Evolutionary conservation across 1,284 basidiomycete species (phyloP), one percentile per base, ranked within the genome.

Genomic region (Cryptococcus floricola): DNA sequence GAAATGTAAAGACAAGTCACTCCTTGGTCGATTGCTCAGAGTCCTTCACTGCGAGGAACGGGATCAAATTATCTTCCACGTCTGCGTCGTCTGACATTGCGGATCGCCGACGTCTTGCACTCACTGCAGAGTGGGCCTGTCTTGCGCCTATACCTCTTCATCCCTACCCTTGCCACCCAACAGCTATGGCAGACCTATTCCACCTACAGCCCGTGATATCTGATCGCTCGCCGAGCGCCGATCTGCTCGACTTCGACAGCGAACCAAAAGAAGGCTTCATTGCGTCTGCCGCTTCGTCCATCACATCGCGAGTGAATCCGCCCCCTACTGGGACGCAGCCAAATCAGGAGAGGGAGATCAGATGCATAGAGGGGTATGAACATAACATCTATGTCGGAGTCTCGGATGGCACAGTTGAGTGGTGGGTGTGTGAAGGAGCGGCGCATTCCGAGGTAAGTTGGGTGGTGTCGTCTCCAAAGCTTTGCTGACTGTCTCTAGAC

Each of bases 321-420:
- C 60, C 10, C 52, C 59, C 31, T 53, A 59, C 37, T 39, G 49
- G 23, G 34, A 25, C 43, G 41, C n/a, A 18, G 43, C 28, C 38
- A 54, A 28, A 14, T 27, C 28, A 45, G 50, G 5, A 2, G 31
- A 52, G 2, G 7, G 66, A 71, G 37, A 61, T 76, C 5, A 62
- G 66, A 39, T 75, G 73, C 51, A 71, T 75, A 2, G 76, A 75
- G 39, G 76, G 74, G 14, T 77, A 75, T 55, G 71, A 68, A 0
- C 60, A 67, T 39, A 78, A 78, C 50, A 57, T 78, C 28, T 78
- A 78, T 55, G 62, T 78, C 31, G 77, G 76, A 0, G 60, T 73
- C 1, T 74, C 72, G 25, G 76, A 78, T 43, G 77, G 77, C 1
- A 65, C 71, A 16, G 65, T 78, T 8, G 69, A 76, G 47, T 77